Evolutionary conservation across 164 flowering plant genomes (phyloP).

Genomic region (Aristolochia californica): DNA sequence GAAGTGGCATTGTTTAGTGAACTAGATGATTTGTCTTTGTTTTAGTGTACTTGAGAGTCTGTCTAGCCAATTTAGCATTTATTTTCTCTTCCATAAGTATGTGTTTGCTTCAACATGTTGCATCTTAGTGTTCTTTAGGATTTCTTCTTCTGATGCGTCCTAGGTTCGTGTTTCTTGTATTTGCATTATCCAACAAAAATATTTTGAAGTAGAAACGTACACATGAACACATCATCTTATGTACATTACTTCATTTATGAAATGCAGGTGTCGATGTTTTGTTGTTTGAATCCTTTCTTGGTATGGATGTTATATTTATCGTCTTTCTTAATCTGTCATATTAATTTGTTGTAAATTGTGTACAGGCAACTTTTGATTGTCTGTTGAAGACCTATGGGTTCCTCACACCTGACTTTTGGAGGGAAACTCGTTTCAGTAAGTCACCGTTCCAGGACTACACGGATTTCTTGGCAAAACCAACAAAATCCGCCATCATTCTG

Average conservation of each 20-base stretch:
- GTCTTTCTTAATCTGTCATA: background rate
- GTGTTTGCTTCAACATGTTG: too few species aligned
- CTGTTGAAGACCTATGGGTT: slow-evolving; percentile 61
- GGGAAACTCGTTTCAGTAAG: slow-evolving; percentile 53
- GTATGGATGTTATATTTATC: too few species aligned
- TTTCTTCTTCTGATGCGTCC: too few species aligned
- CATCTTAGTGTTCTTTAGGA: too few species aligned
- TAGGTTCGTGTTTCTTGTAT: too few species aligned
- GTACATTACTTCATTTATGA: background rate
- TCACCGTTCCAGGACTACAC: slow-evolving; percentile 72
- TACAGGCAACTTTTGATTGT: slow-evolving; percentile 72
- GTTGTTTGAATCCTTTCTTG: background rate
- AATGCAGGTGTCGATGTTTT: background rate
- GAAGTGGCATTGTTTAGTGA: too few species aligned
- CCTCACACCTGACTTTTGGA: slow-evolving; percentile 75
- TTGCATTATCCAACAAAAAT: too few species aligned
- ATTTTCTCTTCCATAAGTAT: too few species aligned
- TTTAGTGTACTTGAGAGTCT: too few species aligned
- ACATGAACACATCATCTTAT: background rate
- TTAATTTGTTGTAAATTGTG: background rate
- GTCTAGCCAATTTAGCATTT: too few species aligned
- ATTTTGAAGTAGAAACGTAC: too few species aligned
- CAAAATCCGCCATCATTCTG: slow-evolving; percentile 14
- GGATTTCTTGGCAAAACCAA: slow-evolving; percentile 42
- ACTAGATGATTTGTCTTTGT: too few species aligned